Conservation (phyloP, 257 asterid species). For the Fraxinus anomala region DNA sequence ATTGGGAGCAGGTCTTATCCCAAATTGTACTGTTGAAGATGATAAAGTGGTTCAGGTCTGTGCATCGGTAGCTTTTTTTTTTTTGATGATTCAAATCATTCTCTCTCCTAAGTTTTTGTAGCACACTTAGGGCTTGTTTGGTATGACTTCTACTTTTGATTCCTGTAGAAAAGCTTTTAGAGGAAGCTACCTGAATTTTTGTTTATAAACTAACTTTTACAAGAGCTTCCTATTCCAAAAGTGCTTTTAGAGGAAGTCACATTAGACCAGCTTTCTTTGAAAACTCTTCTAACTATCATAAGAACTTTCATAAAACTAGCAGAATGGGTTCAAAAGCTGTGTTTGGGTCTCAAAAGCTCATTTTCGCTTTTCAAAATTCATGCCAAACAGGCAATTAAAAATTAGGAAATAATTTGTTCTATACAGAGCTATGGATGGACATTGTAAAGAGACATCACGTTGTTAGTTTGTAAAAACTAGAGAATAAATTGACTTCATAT, state of each 20-base stretch:
- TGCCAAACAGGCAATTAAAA: neutral
- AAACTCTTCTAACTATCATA: no score
- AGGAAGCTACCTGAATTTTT: no score
- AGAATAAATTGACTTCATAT: neutral
- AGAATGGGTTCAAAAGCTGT: no score
- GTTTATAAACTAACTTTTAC: no score
- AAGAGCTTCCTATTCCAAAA: no score
- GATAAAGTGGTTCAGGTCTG: constrained; percentile 57
- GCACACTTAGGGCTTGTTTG: neutral
- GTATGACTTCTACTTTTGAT: no score
- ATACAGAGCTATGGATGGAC: neutral
- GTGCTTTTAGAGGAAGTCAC: no score
- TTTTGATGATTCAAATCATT: constrained; percentile 19
- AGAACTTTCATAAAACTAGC: no score
- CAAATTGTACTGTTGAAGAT: constrained; percentile 33
- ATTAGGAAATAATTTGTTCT: neutral
- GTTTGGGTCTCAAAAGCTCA: no score
- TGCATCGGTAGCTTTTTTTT: constrained; percentile 20
- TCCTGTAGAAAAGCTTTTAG: no score
- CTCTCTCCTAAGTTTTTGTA: constrained; percentile 15
- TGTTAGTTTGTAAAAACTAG: neutral
- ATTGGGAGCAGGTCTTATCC: constrained; percentile 30
- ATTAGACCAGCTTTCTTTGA: no score
- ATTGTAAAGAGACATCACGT: neutral
- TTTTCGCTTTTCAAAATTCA: no score